Evolutionary conservation across 2,329 filamentous ascomycete species (phyloP), one percentile per base, ranked within the genome.

Genomic region (Fusarium sp.): DNA sequence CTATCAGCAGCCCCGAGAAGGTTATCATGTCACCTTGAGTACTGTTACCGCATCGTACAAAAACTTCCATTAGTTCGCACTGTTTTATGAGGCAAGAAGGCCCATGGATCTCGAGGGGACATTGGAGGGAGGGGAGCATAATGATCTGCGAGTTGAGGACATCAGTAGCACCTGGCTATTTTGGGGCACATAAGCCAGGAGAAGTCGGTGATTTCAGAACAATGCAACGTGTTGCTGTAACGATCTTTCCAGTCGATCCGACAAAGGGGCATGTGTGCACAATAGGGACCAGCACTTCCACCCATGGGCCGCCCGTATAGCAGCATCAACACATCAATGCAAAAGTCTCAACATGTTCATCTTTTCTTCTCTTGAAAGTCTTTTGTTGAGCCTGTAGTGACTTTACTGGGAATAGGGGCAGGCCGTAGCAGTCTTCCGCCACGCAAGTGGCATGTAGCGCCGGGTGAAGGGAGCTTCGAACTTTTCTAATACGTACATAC

Each of bases 21-120:
- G 39, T 30, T n/a, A 55, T 39, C 23, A n/a, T 28, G 40, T 45
- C 49, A 12, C 55, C 45, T 15, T 57, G 26, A 57, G 24, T 2
- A 20, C n/a, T 30, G n/a, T n/a, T n/a, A n/a, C n/a, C n/a, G n/a
- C n/a, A n/a, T n/a, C n/a, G n/a, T n/a, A n/a, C n/a, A n/a, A n/a
- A n/a, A n/a, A n/a, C 4, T 21, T 17, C 4, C 5, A 7, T 12
- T 6, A 12, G 15, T 42, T 12, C 20, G n/a, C 7, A 7, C 19
- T 21, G 20, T 30, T 7, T 17, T 7, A n/a, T 9, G 12, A 24
- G 26, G 7, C 12, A 11, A 24, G 15, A 4, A 6, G 14, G 19
- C 20, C 2, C 9, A 6, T 7, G 12, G 21, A 26, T 15, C 15
- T 17, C 2, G 15, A 15, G 17, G 30, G 9, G n/a, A n/a, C 6